Conservation (phyloP, 192 early-diverging fungal genomes). For the Cetraspora pellucida region DNA sequence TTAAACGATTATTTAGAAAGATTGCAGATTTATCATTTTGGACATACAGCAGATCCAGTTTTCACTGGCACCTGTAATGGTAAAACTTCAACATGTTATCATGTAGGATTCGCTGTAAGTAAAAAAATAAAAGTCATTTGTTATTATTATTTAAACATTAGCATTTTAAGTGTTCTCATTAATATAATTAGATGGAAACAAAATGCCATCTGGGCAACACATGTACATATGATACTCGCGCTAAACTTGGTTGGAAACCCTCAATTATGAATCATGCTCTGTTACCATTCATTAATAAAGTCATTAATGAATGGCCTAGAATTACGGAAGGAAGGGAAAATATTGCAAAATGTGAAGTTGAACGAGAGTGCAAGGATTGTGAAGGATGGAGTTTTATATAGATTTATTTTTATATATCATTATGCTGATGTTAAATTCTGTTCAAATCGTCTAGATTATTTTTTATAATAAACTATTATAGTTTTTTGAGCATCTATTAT, state of each 20-base stretch:
- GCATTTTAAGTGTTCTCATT: constrained; percentile 64
- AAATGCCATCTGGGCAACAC: constrained; percentile 81
- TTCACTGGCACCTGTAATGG: constrained; percentile 85
- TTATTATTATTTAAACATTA: not conserved
- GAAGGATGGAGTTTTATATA: constrained; percentile 71
- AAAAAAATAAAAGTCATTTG: not conserved
- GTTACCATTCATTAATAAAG: constrained; percentile 72
- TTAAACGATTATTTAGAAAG: constrained; percentile 20
- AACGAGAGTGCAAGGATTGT: constrained; percentile 74
- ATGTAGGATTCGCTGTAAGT: constrained; percentile 39
- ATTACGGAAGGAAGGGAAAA: constrained; percentile 32
- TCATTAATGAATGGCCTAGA: constrained; percentile 46
- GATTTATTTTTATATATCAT: not conserved
- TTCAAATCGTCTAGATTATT: no score
- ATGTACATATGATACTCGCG: constrained; percentile 69
- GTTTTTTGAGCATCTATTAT: no score
- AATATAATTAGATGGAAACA: constrained; percentile 80
- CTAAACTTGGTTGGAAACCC: constrained; percentile 62
- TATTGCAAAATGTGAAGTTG: constrained; percentile 38
- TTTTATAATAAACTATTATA: no score
- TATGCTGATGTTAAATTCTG: no score
- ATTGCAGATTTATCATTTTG: constrained; percentile 85
- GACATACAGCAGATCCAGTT: constrained; percentile 89
- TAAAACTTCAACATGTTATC: constrained; percentile 33
- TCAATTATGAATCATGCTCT: constrained; percentile 81